Evolutionary conservation across 2,329 filamentous ascomycete genomes (phyloP).

Genomic region (Sarocladiaceae sp.): DNA sequence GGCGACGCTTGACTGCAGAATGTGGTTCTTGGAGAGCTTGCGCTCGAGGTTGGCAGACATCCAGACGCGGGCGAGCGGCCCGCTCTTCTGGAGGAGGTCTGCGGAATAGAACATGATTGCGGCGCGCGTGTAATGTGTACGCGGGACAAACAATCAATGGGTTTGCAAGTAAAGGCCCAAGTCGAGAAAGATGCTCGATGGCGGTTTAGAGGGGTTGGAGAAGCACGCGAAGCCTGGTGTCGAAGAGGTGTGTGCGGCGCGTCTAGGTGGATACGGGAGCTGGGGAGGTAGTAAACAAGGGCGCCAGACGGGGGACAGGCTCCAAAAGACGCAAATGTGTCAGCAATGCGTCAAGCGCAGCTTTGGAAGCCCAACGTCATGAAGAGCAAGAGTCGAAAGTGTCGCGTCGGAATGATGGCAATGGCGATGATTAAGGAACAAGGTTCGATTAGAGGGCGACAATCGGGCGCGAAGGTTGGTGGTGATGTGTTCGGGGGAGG

Average conservation of each 20-base stretch:
- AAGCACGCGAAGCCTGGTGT: not conserved
- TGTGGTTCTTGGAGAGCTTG: constrained; percentile 95
- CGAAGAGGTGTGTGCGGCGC: constrained; percentile 5
- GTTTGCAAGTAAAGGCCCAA: not conserved
- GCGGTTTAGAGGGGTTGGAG: constrained; percentile 6
- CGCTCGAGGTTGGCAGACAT: constrained; percentile 96
- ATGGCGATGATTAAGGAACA: constrained; percentile 15
- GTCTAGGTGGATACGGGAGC: constrained; percentile 6
- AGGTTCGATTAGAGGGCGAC: constrained; percentile 16
- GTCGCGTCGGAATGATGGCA: constrained; percentile 12
- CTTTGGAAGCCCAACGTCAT: not conserved
- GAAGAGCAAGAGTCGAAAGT: constrained; percentile 2
- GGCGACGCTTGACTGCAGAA: constrained; percentile 88
- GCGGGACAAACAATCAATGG: not conserved
- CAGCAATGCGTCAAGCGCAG: constrained; percentile 7
- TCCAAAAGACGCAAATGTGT: constrained; percentile 2
- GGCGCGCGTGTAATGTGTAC: constrained; percentile 13
- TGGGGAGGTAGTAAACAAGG: constrained; percentile 9
- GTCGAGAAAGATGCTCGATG: not conserved
- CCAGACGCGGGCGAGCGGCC: constrained; percentile 96
- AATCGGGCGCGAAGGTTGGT: too few relatives aligned
- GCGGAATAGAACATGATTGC: constrained; percentile 92
- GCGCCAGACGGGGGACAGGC: not conserved
- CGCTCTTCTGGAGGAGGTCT: constrained; percentile 91
- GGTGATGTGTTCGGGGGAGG: too few relatives aligned